Conservation (phyloP, 306 rosid species). For the Comarum palustre region DNA sequence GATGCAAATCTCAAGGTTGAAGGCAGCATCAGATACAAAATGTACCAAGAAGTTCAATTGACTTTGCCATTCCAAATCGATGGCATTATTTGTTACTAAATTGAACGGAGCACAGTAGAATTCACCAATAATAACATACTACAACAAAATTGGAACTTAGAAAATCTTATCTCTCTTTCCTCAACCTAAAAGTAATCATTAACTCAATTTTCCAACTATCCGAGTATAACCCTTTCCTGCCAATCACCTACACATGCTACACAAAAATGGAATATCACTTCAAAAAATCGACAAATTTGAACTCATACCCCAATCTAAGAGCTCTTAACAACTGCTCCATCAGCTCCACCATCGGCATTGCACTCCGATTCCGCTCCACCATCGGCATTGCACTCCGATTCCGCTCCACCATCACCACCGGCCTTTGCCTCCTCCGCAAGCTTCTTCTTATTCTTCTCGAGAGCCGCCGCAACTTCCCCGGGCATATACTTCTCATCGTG, state of each 20-base stretch:
- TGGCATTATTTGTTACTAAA: slow-evolving; percentile 26
- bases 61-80: slow-evolving; percentile 22
- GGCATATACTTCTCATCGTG: slow-evolving; percentile 98
- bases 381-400: not conserved
- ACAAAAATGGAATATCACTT: not conserved
- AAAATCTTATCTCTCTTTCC: not conserved
- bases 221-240: slow-evolving; percentile 7
- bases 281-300: slow-evolving; percentile 2
- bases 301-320: slow-evolving; percentile 40
- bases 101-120: not conserved
- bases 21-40: not conserved
- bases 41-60: not conserved
- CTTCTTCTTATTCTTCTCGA: slow-evolving; percentile 86
- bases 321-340: slow-evolving; percentile 23
- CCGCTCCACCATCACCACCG: slow-evolving; percentile 6
- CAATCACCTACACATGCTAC: slow-evolving; percentile 18
- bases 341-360: not conserved
- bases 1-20: not conserved
- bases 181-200: slow-evolving; percentile 12
- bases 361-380: not conserved
- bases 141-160: slow-evolving; percentile 15
- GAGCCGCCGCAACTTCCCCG: slow-evolving; percentile 67
- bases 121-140: slow-evolving; percentile 2
- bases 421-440: slow-evolving; percentile 29
- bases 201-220: slow-evolving; percentile 6